These are phyloP conservation scores for Amylocarpus encephaloides DNA, from an alignment of 2,329 filamentous ascomycete genomes.

Conservation along the genomic window DNA sequence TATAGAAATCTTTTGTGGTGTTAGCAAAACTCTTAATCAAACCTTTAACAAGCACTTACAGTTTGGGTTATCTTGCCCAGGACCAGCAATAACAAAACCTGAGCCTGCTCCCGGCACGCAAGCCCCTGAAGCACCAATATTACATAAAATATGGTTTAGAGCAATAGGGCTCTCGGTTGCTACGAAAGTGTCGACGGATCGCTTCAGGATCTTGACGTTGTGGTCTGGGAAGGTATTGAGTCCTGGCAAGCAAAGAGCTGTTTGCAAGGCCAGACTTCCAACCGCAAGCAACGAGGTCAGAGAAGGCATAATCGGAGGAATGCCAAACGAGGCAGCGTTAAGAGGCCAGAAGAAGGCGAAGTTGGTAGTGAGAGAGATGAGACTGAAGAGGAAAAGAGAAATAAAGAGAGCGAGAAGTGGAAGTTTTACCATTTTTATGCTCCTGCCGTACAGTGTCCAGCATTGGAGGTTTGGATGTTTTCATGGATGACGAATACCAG, in stretches of 20 bases:
- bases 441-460: no score
- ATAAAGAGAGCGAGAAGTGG: no score
- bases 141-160: slow-evolving; percentile 47
- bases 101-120: slow-evolving; percentile 40
- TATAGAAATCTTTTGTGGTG: slow-evolving; percentile 57
- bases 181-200: slow-evolving; percentile 48
- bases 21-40: not conserved
- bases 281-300: slow-evolving; percentile 45
- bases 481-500: no score
- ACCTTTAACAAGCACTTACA: slow-evolving; percentile 37
- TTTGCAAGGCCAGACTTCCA: slow-evolving; percentile 45
- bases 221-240: slow-evolving; percentile 28
- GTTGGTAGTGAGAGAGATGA: slow-evolving; percentile 13
- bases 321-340: slow-evolving; percentile 14
- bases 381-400: no score
- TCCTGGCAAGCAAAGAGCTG: slow-evolving; percentile 42
- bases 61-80: slow-evolving; percentile 46
- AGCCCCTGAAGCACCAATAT: slow-evolving; percentile 51
- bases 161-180: slow-evolving; percentile 46
- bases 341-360: slow-evolving; percentile 18
- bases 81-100: slow-evolving; percentile 52
- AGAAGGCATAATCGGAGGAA: slow-evolving; percentile 42
- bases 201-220: slow-evolving; percentile 37
- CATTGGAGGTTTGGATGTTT: no score
- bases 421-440: no score